Base-by-base conservation (phyloP, 495 filamentous ascomycete species). In the Ramalina peruviana region DNA sequence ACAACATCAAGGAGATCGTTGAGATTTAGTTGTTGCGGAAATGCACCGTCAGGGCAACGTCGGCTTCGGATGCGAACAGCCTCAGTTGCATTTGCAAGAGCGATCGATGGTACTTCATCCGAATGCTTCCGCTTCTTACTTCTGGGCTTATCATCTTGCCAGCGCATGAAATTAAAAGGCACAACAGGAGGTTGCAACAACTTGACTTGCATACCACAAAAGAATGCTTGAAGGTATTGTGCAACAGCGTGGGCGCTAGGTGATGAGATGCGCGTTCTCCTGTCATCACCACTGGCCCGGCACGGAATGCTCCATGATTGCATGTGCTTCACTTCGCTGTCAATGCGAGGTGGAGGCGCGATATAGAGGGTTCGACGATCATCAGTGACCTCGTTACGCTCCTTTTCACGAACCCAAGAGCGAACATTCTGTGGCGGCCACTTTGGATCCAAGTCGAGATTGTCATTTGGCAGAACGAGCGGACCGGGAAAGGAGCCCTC, bases 1-100 rank as follows among this genome's bases (percentile, higher is more conserved):
- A 72, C 73, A 0, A 65, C 72, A 53, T 85, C 80, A 0, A 85
- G 69, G 10, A 85, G 63, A 57, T 85, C 80, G 54, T 78, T 64
- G 2, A 85, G 66, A 54, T 82, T 79, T 2, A 85, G 56, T 54
- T 85, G 79, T 13, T 61, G 58, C 12, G 58, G 15, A 52, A 73
- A 83, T 11, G 62, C 37, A 0, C 59, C 56, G 44, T 81, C 71
- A 2, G 71, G 72, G 3, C 65, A 67, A 5, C 65, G 54, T 1
- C 81, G 75, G 7, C 61, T 64, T 10, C 78, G 74, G 54, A 85
- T 74, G 13, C 78, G 71, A 19, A 74, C 69, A 39, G 58, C 59
- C 21, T 64, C 57, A 16, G 58, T 60, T 20, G 62, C 21, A 6
- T 59, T 54, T 4, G 58, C 47, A 20, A 80, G 69, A 20, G 71